Evolutionary conservation across 371 early-diverging fungal species (phyloP).

Genomic region (Rhizomucor miehei): DNA sequence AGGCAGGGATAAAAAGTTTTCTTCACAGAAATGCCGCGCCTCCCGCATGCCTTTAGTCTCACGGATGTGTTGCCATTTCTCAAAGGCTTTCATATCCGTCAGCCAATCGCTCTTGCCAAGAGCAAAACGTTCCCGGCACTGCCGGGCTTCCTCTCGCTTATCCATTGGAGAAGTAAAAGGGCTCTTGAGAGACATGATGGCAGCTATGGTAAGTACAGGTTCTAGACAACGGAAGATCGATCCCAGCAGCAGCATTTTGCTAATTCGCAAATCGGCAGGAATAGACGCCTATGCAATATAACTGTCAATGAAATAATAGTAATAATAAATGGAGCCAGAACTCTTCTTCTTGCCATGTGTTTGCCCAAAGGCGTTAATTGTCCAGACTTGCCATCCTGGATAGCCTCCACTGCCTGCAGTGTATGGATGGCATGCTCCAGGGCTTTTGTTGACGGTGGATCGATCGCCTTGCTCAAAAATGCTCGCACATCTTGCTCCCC

Average conservation of each 20-base stretch:
- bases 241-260: slow-evolving; percentile 85
- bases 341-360: slow-evolving; percentile 53
- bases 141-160: slow-evolving; percentile 57
- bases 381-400: slow-evolving; percentile 43
- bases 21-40: slow-evolving; percentile 35
- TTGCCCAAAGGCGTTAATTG: slow-evolving; percentile 85
- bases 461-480: slow-evolving; percentile 65
- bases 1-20: slow-evolving; percentile 62
- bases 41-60: slow-evolving; percentile 30
- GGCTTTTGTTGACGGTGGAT: slow-evolving; percentile 70
- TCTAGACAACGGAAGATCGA: slow-evolving; percentile 81
- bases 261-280: slow-evolving; percentile 88
- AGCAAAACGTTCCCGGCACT: slow-evolving; percentile 55
- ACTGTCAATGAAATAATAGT: slow-evolving; percentile 1
- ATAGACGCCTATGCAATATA: slow-evolving; percentile 56
- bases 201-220: slow-evolving; percentile 77
- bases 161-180: slow-evolving; percentile 71
- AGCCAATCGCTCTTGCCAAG: slow-evolving; percentile 67
- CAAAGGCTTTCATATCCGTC: slow-evolving; percentile 65
- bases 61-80: slow-evolving; percentile 53
- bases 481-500: slow-evolving; percentile 54
- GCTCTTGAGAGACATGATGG: slow-evolving; percentile 70
- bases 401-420: slow-evolving; percentile 57
- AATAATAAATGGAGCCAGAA: not conserved
- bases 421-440: slow-evolving; percentile 60